Conservation (phyloP, 768 basidiomycete genomes). For the Bullera alba region DNA sequence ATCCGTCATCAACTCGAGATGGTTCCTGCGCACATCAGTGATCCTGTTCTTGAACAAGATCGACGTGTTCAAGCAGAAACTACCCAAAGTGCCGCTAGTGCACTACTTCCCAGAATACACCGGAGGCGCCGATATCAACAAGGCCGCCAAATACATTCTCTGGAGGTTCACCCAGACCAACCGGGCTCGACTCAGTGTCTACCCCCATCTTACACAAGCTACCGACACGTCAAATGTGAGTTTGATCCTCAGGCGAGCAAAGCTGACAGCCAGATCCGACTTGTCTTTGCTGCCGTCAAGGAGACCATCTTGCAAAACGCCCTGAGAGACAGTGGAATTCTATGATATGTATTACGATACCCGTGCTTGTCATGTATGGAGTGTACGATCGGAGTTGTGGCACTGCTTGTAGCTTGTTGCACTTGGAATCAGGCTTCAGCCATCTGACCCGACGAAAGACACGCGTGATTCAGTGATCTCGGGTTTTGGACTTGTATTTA, state of each 20-base stretch:
- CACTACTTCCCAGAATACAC: conserved; percentile 77
- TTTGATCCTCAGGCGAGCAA: conserved; percentile 2
- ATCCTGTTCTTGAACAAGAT: conserved; percentile 56
- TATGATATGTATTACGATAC: no score
- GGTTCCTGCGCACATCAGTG: conserved; percentile 59
- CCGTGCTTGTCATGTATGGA: no score
- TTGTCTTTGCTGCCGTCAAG: conserved; percentile 82
- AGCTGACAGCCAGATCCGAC: conserved; percentile 46
- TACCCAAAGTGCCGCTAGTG: conserved; percentile 55
- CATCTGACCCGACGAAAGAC: no score
- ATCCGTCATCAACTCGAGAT: conserved; percentile 69
- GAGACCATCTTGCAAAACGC: conserved; percentile 91
- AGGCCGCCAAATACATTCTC: conserved; percentile 87
- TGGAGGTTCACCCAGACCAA: conserved; percentile 89
- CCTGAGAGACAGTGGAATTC: conserved; percentile 74
- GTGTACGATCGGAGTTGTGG: no score
- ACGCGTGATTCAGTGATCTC: no score
- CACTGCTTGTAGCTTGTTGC: no score
- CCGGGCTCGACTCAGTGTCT: conserved; percentile 58
- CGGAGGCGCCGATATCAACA: conserved; percentile 75
- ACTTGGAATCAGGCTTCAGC: no score
- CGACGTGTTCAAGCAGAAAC: conserved; percentile 67
- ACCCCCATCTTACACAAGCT: conserved; percentile 85
- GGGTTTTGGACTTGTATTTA: no score
- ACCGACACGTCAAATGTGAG: conserved; percentile 78